Evolutionary conservation across 2,329 filamentous ascomycete genomes (phyloP).

Genomic region (Fusarium continuum): DNA sequence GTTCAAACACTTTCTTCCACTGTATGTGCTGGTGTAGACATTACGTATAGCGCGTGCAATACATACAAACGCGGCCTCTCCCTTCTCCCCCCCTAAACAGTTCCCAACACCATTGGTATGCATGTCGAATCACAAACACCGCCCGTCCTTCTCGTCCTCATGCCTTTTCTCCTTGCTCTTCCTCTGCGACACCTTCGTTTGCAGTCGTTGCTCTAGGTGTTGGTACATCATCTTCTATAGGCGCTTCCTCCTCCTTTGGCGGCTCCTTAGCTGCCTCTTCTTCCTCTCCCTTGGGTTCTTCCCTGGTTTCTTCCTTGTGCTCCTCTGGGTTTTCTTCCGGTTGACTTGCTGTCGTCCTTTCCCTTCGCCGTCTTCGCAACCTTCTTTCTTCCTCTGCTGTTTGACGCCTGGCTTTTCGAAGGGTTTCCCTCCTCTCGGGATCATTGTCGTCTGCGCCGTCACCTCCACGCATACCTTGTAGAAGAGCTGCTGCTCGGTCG

Average conservation of each 20-base stretch:
- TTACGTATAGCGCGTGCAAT: slow-evolving; percentile 48
- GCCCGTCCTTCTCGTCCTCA: slow-evolving; percentile 29
- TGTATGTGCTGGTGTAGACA: slow-evolving; percentile 49
- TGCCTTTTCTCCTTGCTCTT: slow-evolving; percentile 37
- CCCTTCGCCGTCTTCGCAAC: slow-evolving; percentile 71
- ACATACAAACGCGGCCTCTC: slow-evolving; percentile 36
- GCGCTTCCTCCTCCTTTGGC: slow-evolving; percentile 17
- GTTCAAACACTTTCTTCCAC: slow-evolving; percentile 32
- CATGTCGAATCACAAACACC: slow-evolving; percentile 30
- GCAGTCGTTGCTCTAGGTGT: slow-evolving; percentile 32
- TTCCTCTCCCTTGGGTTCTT: slow-evolving; percentile 34
- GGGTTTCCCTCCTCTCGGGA: slow-evolving; percentile 64
- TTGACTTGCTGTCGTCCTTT: slow-evolving; percentile 60
- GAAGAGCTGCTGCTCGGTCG: slow-evolving; percentile 80
- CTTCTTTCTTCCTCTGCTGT: slow-evolving; percentile 82
- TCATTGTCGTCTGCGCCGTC: slow-evolving; percentile 64
- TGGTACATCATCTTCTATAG: slow-evolving; percentile 30
- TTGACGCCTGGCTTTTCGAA: slow-evolving; percentile 70
- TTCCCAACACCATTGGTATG: slow-evolving; percentile 40
- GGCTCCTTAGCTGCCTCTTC: slow-evolving; percentile 24
- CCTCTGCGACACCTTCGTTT: slow-evolving; percentile 20
- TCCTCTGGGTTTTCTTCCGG: slow-evolving; percentile 42
- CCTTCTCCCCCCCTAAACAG: slow-evolving; percentile 19
- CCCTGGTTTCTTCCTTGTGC: slow-evolving; percentile 32
- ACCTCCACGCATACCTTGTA: slow-evolving; percentile 82